Percentiles rank a stretch among this genome's conserved stretches.
Evolutionary conservation across 2,329 filamentous ascomycete species (phyloP).

Genomic region (Escovopsis sp.): DNA sequence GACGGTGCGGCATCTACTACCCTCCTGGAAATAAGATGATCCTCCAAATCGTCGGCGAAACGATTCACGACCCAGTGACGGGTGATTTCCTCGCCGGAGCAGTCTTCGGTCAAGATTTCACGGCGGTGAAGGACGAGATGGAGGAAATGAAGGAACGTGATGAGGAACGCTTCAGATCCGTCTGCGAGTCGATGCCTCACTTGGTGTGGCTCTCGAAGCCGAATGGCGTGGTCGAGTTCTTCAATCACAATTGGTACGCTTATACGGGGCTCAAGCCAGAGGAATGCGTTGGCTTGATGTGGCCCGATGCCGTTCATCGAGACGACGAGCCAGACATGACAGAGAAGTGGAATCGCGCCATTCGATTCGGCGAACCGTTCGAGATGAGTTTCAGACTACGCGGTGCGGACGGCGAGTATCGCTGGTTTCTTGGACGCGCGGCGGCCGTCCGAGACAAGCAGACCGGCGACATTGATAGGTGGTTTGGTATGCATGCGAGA

Average conservation of each 20-base stretch:
- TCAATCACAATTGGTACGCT: slow-evolving; percentile 63
- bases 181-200: slow-evolving; percentile 59
- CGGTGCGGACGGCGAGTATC: slow-evolving; percentile 52
- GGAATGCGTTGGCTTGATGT: slow-evolving; percentile 45
- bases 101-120: slow-evolving; percentile 58
- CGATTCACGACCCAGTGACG: slow-evolving; percentile 48
- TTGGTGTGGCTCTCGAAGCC: slow-evolving; percentile 60
- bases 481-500: slow-evolving; percentile 43
- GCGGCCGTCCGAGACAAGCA: slow-evolving; percentile 50
- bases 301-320: slow-evolving; percentile 50
- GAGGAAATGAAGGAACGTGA: slow-evolving; percentile 53
- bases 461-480: slow-evolving; percentile 55
- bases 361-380: slow-evolving; percentile 54
- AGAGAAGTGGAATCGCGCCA: slow-evolving; percentile 43
- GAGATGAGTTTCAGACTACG: slow-evolving; percentile 55
- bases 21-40: slow-evolving; percentile 34
- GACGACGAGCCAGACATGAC: slow-evolving; percentile 47
- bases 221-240: slow-evolving; percentile 56
- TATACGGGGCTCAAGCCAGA: slow-evolving; percentile 55
- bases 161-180: slow-evolving; percentile 58
- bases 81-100: slow-evolving; percentile 62
- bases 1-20: slow-evolving; percentile 49
- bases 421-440: slow-evolving; percentile 66
- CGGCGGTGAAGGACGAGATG: slow-evolving; percentile 52
- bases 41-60: slow-evolving; percentile 52